These are phyloP conservation scores for Beauveria varroae DNA, from an alignment of 2,329 filamentous ascomycete species.

Conservation along the genomic window DNA sequence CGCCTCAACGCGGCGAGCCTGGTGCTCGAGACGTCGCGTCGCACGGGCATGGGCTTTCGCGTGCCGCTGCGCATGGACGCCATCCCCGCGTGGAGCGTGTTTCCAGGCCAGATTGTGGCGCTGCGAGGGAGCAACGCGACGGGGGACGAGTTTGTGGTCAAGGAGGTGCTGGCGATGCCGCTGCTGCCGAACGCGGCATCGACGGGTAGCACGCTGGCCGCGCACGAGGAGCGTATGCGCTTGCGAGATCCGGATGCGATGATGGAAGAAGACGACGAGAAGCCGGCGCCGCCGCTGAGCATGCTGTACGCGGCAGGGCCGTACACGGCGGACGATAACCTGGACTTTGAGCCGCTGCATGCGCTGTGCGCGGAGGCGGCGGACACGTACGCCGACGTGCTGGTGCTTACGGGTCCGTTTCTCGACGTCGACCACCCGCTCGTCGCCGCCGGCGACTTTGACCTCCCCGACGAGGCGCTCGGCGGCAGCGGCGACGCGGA, in stretches of 20 bases:
- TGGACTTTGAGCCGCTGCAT: slow-evolving; percentile 82
- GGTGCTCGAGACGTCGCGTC: slow-evolving; percentile 79
- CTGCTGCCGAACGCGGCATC: slow-evolving; percentile 70
- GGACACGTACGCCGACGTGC: slow-evolving; percentile 64
- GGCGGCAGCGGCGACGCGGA: slow-evolving; percentile 54
- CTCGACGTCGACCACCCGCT: slow-evolving; percentile 87
- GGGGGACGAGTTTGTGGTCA: slow-evolving; percentile 73
- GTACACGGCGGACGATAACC: slow-evolving; percentile 86
- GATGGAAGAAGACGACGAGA: slow-evolving; percentile 31
- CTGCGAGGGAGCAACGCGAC: slow-evolving; percentile 80
- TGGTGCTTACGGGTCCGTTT: slow-evolving; percentile 82
- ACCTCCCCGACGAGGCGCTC: slow-evolving; percentile 59
- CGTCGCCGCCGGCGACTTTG: slow-evolving; percentile 71
- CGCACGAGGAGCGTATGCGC: slow-evolving; percentile 61
- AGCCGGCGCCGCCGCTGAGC: slow-evolving; percentile 57
- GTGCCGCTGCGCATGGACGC: slow-evolving; percentile 71
- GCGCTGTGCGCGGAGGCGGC: slow-evolving; percentile 72
- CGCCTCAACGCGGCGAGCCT: slow-evolving; percentile 80
- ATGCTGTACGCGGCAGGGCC: slow-evolving; percentile 77
- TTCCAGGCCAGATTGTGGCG: slow-evolving; percentile 90
- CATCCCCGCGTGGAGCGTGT: slow-evolving; percentile 68
- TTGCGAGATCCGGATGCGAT: slow-evolving; percentile 52
- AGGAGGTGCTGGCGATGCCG: slow-evolving; percentile 67
- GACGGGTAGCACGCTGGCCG: slow-evolving; percentile 53
- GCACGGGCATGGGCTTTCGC: slow-evolving; percentile 73